These are phyloP conservation scores for Jasminum sambac DNA, from an alignment of 257 asterid genomes.

Conservation along the genomic window DNA sequence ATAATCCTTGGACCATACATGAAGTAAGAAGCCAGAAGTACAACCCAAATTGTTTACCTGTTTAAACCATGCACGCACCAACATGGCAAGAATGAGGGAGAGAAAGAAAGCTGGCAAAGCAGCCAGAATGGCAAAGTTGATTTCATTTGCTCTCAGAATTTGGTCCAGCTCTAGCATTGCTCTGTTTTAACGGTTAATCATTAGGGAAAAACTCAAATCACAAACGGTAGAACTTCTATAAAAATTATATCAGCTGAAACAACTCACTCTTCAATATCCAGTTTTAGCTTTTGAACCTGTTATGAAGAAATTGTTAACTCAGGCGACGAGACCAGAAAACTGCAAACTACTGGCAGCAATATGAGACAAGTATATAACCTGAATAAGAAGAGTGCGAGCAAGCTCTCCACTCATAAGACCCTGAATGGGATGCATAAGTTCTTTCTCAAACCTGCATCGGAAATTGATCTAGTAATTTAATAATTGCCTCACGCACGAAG, in stretches of 20 bases:
- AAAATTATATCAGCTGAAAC: conserved; percentile 26
- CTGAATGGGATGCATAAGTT: conserved; percentile 89
- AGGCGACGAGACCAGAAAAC: conserved; percentile 30
- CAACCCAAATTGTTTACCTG: conserved; percentile 47
- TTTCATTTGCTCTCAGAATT: conserved; percentile 97
- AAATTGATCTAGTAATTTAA: conserved; percentile 14
- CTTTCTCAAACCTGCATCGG: conserved; percentile 78
- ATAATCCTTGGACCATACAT: conserved; percentile 7
- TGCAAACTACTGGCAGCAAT: conserved; percentile 19
- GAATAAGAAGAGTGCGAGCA: conserved; percentile 88
- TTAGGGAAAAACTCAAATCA: conserved; percentile 31
- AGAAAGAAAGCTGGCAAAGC: conserved; percentile 97
- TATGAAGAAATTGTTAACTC: conserved; percentile 27
- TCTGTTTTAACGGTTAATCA: conserved; percentile 45
- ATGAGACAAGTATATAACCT: conserved; percentile 48
- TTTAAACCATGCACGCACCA: conserved; percentile 91
- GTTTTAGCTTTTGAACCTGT: conserved; percentile 98
- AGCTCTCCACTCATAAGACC: conserved; percentile 95
- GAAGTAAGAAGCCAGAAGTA: conserved; percentile 1
- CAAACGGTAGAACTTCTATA: conserved; percentile 11
- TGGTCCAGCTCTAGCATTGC: conserved; percentile 99
- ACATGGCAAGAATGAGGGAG: conserved; percentile 72
- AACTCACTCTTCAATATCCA: conserved; percentile 95
- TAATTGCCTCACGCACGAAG: conserved; percentile 1
- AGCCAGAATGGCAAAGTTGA: conserved; percentile 97